Base-by-base conservation (phyloP, 2,329 filamentous ascomycete genomes). In the Microsporum audouinii region DNA sequence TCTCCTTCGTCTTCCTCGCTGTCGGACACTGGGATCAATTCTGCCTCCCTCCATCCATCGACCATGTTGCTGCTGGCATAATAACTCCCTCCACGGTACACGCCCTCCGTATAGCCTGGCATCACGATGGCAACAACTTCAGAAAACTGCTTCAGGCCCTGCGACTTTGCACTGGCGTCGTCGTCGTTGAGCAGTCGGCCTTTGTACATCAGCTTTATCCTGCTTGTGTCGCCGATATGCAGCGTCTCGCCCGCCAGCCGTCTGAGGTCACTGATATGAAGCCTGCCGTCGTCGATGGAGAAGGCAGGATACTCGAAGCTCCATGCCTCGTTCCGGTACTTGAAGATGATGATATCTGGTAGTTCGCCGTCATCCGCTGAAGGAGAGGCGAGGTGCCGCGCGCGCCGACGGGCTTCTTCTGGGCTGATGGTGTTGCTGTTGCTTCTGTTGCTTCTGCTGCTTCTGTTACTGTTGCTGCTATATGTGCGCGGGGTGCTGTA, bases 131-230 rank as follows among this genome's bases (percentile, higher is more conserved):
- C 77, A 57, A 78, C 67, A 55, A 79, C 71, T 65, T 78, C 75
- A 2, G 76, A 78, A 59, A 79, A 72, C 64, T 79, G 77, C 64
- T 79, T 79, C 36, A 79, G 69, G 12, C 76, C 74, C 62, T 77
- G 76, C 39, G 71, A 66, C 63, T 73, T 74, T 62, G 76, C 75
- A 8, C 73, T 68, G 49, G 65, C 64, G 3, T 64, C 60, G 65
- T 79, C 73, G 61, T 77, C 70, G 59, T 75, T 75, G 58, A 79
- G 66, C 39, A 77, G 64, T 33, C 72, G 74, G 36, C 76, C 76
- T 67, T 79, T 79, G 68, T 79, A 79, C 6, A 79, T 68, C 45
- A 79, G 63, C 60, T 73, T 73, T 61, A 79, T 69, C 31, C 72
- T 71, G 45, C 72, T 66, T 6, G 71, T 69, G 60, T 77, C 68